Evolutionary conservation across 106 monocot species (phyloP), one percentile per base, ranked within the genome.

Genomic region (Platanthera guangdongensis): DNA sequence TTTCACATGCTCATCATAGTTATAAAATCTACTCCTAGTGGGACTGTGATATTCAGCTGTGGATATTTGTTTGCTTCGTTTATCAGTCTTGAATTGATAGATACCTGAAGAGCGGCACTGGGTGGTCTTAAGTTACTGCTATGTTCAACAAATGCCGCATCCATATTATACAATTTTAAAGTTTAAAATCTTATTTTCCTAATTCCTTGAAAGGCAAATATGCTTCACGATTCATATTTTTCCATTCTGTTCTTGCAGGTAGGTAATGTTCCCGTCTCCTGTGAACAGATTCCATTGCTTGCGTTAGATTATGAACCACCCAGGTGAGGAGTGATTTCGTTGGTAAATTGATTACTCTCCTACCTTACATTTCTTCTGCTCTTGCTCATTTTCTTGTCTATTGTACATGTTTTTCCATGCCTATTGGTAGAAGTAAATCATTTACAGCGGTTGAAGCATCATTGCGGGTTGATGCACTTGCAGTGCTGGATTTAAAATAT

Each of bases 401-500:
- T 48, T 25, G 46, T 16, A 11, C 14, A 3, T 52, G 18, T 57
- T 74, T 6, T 77, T 60, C 14, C 6, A 62, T 74, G 3, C 25
- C 48, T 15, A 45, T 52, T 78, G 76, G 53, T 57, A 99, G 97
- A 86, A 94, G 85, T 16, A 94, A 85, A 78, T 80, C 86, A 63
- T 92, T 88, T 65, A 99, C 77, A 86, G 88, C 97, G 6, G 86
- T 94, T 62, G 97, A 99, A 88, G 77, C 97, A 72, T 99, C 97
- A 57, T 74, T 94, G 68, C 82, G 97, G 57, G 85, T 99, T 77
- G 97, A 99, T 92, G 94, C 97, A 65, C 51, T 99, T 57, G 97
- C 94, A 99, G 97, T 82, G 94, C 97, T 74, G 97, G 97, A 84
- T 99, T 94, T 81, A 99, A 91, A 64, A 92, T 99, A 83, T 99